These are phyloP conservation scores for Candida coleopterorum DNA, from an alignment of 805 yeast genomes.

Conservation along the genomic window DNA sequence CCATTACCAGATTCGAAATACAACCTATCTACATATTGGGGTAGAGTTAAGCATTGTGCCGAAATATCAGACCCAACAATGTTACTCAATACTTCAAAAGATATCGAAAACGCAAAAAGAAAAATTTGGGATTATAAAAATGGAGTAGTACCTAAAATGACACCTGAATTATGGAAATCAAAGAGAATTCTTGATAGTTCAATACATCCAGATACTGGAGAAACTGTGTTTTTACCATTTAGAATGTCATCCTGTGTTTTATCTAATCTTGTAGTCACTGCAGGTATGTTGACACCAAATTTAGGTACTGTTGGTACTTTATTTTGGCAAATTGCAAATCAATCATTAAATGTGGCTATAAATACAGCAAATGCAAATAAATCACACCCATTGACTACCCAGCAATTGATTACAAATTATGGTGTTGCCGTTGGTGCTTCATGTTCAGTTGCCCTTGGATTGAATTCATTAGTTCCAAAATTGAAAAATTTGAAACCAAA, in stretches of 20 bases:
- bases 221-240: conserved; percentile 86
- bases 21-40: conserved; percentile 82
- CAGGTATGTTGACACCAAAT: conserved; percentile 96
- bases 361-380: conserved; percentile 96
- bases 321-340: conserved; percentile 98
- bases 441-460: conserved; percentile 91
- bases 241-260: conserved; percentile 96
- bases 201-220: conserved; percentile 95
- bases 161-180: conserved; percentile 84
- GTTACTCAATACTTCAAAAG: conserved; percentile 66
- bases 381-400: conserved; percentile 80
- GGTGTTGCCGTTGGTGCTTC: conserved; percentile 89
- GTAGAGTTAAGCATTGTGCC: conserved; percentile 91
- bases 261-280: conserved; percentile 90
- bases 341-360: conserved; percentile 93
- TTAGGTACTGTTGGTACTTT: conserved; percentile 85
- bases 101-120: conserved; percentile 59
- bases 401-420: conserved; percentile 75
- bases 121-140: conserved; percentile 68
- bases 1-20: conserved; percentile 75
- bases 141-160: conserved; percentile 60
- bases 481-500: conserved; percentile 64
- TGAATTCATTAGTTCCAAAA: conserved; percentile 86
- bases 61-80: conserved; percentile 89
- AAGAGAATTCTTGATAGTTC: conserved; percentile 86